Conservation (phyloP, 345 rosid species). For the Camelina sativa region DNA sequence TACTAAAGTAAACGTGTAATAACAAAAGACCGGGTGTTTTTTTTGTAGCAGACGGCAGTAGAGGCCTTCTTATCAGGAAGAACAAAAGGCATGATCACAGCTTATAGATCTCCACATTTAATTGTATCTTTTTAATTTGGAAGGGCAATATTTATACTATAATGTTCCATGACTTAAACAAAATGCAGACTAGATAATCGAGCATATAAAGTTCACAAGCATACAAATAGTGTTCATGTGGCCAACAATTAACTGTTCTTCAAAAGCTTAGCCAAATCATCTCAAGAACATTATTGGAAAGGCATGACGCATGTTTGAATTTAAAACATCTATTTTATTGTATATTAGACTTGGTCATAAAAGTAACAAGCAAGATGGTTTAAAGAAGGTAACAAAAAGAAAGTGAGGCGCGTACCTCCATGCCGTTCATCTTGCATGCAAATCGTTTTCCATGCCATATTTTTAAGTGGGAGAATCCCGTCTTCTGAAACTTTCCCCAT, state of each 20-base stretch:
- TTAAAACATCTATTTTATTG: conserved; percentile 1
- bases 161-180: conserved; percentile 11
- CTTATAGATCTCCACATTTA: conserved; percentile 28
- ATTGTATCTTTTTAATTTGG: conserved; percentile 9
- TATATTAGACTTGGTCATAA: neutral
- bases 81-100: conserved; percentile 28
- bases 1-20: neutral
- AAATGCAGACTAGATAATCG: neutral
- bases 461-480: conserved; percentile 53
- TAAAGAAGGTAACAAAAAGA: conserved; percentile 10
- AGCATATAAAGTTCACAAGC: neutral
- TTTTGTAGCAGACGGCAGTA: conserved; percentile 4
- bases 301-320: conserved; percentile 4
- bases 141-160: neutral
- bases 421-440: conserved; percentile 73
- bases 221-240: neutral
- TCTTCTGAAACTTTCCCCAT: conserved; percentile 87
- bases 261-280: conserved; percentile 3
- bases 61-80: neutral
- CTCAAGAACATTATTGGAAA: neutral
- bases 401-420: conserved; percentile 58
- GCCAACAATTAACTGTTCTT: conserved; percentile 6
- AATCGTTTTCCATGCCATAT: conserved; percentile 82
- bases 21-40: neutral
- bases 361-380: conserved; percentile 12